phyloP scores from a whole-genome alignment of 2,329 filamentous ascomycete genomes.

The Ascochyta lentis region DNA sequence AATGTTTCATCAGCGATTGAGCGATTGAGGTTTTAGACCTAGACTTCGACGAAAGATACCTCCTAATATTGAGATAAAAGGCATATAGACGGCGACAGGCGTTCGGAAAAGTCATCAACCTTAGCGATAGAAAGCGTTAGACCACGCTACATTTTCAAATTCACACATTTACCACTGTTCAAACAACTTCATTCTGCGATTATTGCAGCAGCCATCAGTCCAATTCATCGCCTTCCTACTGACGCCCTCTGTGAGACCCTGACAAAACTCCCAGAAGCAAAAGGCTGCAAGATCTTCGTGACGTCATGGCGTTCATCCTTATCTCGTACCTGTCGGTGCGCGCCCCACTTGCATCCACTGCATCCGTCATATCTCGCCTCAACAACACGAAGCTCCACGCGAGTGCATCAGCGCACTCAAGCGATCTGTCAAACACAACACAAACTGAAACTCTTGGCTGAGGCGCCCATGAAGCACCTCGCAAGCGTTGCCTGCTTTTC shows the following conservation, averaged over 20 bases:
- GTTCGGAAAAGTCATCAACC: constrained; percentile 14
- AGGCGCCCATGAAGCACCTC: constrained; percentile 14
- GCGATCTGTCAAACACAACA: constrained; percentile 13
- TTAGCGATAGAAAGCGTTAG: constrained; percentile 21
- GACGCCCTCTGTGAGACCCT: too few species aligned
- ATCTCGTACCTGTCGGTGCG: constrained; percentile 5
- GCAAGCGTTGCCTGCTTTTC: constrained; percentile 7
- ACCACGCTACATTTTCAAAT: constrained; percentile 16
- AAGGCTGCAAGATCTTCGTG: not conserved
- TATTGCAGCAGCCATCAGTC: not conserved
- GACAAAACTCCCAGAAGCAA: not conserved
- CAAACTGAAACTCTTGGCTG: constrained; percentile 17
- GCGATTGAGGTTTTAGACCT: constrained; percentile 13
- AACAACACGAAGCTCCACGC: constrained; percentile 8
- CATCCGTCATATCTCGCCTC: constrained; percentile 11
- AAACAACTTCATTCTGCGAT: not conserved
- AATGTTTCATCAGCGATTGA: constrained; percentile 18
- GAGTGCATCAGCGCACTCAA: constrained; percentile 1
- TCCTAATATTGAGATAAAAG: constrained; percentile 17
- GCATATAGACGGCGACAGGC: constrained; percentile 16
- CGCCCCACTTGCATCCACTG: constrained; percentile 2
- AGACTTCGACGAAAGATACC: constrained; percentile 16
- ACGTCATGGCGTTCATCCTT: constrained; percentile 14
- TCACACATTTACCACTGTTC: constrained; percentile 1
- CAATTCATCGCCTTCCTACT: not conserved